phyloP scores from a whole-genome alignment of 495 filamentous ascomycete genomes.

The Penicillium goetzii region DNA sequence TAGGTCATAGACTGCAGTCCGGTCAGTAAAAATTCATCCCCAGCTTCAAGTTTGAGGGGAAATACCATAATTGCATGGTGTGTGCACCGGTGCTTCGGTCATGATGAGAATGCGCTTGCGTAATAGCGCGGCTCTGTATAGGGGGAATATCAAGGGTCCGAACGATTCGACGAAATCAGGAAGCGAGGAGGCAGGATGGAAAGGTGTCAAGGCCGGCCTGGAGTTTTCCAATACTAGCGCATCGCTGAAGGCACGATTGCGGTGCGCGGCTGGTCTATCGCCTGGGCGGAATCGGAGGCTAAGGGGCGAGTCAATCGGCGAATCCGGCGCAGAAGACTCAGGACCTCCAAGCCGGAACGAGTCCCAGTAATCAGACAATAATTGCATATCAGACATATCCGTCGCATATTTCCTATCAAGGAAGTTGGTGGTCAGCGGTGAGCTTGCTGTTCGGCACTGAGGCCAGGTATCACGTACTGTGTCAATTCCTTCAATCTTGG shows the following conservation, averaged over 20 bases:
- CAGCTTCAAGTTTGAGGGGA: background rate
- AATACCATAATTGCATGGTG: conserved; percentile 85
- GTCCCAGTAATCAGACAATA: conserved; percentile 82
- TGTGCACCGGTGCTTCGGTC: conserved; percentile 79
- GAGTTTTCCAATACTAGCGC: conserved; percentile 60
- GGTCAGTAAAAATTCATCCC: conserved; percentile 18
- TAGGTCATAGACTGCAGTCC: conserved; percentile 77
- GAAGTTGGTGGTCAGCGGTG: conserved; percentile 12
- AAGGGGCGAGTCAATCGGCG: conserved; percentile 58
- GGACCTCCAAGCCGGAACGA: conserved; percentile 59
- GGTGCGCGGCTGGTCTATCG: conserved; percentile 39
- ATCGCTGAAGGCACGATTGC: conserved; percentile 48
- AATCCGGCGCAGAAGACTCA: conserved; percentile 42
- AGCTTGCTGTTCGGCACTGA: conserved; percentile 6
- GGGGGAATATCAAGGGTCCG: conserved; percentile 86
- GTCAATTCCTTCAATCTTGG: conserved; percentile 75
- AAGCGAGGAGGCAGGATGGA: conserved; percentile 85
- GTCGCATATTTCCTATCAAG: conserved; percentile 39
- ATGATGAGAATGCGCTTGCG: conserved; percentile 88
- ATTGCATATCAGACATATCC: conserved; percentile 52
- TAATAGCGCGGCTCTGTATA: conserved; percentile 85
- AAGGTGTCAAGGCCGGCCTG: conserved; percentile 72
- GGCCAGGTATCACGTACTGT: conserved; percentile 47
- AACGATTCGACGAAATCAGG: conserved; percentile 76
- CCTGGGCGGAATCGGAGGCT: conserved; percentile 50